These are phyloP conservation scores for Chlorella sorokiniana DNA, from an alignment of 139 green algal species.

Conservation along the genomic window DNA sequence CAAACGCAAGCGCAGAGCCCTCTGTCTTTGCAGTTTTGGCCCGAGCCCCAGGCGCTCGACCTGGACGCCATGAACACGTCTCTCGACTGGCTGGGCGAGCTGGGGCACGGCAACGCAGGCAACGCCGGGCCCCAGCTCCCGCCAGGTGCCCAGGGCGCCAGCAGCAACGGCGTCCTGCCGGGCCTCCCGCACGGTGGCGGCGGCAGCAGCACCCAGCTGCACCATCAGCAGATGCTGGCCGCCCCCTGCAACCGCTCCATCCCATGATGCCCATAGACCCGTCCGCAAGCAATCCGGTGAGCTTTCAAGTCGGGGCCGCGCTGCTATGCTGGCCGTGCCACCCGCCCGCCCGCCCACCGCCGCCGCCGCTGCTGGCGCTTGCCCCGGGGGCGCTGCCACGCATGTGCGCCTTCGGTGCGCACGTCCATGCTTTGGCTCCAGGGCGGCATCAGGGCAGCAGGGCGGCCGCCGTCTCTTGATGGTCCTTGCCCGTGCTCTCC, in stretches of 20 bases:
- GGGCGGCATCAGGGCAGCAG: too few relatives aligned
- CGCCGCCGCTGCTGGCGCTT: too few relatives aligned
- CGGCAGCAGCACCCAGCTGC: constrained; percentile 28
- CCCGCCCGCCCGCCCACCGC: neutral
- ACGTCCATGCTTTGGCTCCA: too few relatives aligned
- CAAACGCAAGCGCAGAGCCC: neutral
- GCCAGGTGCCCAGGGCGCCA: neutral
- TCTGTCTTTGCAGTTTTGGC: constrained; percentile 10
- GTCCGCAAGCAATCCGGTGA: neutral
- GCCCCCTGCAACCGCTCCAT: neutral
- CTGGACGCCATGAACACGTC: constrained; percentile 3
- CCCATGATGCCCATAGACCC: neutral
- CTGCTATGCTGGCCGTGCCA: neutral
- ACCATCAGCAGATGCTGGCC: constrained; percentile 14
- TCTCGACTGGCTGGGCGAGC: constrained; percentile 9
- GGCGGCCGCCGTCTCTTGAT: too few relatives aligned
- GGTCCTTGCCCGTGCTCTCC: too few relatives aligned
- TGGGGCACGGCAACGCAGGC: neutral
- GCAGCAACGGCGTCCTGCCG: neutral
- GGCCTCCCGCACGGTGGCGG: neutral
- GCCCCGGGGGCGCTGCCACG: too few relatives aligned
- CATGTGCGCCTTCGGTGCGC: too few relatives aligned
- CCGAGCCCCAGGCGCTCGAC: neutral
- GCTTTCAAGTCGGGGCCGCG: neutral
- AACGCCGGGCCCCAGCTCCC: neutral